Base-by-base conservation (phyloP, 257 asterid genomes). In the Salvia hispanica region DNA sequence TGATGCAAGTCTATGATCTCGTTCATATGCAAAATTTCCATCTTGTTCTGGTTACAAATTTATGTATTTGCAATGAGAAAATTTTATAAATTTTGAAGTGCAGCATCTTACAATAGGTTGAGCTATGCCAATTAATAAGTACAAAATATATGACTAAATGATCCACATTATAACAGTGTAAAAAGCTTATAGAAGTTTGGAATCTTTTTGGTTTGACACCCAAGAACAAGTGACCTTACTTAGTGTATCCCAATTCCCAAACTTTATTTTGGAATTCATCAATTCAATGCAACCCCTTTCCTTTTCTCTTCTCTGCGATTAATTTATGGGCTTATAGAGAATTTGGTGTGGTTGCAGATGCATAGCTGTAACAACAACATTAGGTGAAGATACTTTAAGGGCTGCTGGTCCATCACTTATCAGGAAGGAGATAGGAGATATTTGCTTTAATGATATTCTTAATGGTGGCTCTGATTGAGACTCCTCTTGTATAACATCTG, bases 281-380 rank as follows among this genome's bases (percentile, higher is more conserved):
- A 55, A 36, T 25, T 67, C 21, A 37, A 44, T 62, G 15, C 37
- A 46, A 46, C 40, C 11, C 45, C 28, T 45, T 72, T 42, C 46
- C 56, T 53, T 2, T 53, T 21, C 25, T 18, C 33, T 13, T 5
- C 51, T 42, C 48, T 51, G 70, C 48, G 34, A 51, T 56, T 14
- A 8, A 46, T 18, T 21, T 10, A 45, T 16, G 46, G 31, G 39
- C 3, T 52, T 61, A 56, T 21, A 21, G 70, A 43, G 69, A 55
- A 16, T 55, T 75, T 66, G 25, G 21, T 75, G 67, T 73, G 33
- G 71, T 70, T 82, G 70, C 92, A 93, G 99, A 82, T 93, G 99
- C 82, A 90, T 93, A 75, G 99, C 99, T 46, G 99, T 93, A 61
- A 88, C 97, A 7, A 93, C 99, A 12, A 83, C 97, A 48, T 78